Evolutionary conservation across 805 yeast species (phyloP).

Genomic region (Myxozyma mucilagina): DNA sequence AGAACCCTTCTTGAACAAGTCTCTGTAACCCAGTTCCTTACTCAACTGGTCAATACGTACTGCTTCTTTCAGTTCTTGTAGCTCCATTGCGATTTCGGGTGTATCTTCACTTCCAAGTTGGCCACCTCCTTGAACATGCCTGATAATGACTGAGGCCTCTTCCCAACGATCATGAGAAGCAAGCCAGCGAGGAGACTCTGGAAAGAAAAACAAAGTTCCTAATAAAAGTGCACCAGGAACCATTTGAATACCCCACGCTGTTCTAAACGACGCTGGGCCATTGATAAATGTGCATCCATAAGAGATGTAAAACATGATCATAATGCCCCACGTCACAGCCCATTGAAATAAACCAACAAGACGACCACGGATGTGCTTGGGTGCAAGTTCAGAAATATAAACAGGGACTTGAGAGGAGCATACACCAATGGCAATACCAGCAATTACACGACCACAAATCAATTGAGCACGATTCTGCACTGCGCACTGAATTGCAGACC

Average conservation of each 20-base stretch:
- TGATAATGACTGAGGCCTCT: conserved; percentile 45
- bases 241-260: conserved; percentile 63
- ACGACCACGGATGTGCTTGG: conserved; percentile 59
- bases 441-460: conserved; percentile 57
- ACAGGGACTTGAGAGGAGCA: conserved; percentile 69
- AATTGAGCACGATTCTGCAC: conserved; percentile 49
- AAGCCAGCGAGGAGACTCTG: conserved; percentile 49
- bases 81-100: conserved; percentile 52
- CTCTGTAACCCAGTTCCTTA: conserved; percentile 48
- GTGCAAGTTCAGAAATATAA: conserved; percentile 64
- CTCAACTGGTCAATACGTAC: conserved; percentile 55
- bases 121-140: conserved; percentile 39
- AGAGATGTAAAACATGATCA: conserved; percentile 59
- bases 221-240: conserved; percentile 52
- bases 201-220: conserved; percentile 44
- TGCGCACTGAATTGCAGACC: conserved; percentile 57
- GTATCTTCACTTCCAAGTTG: conserved; percentile 26
- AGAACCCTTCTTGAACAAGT: conserved; percentile 55
- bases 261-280: conserved; percentile 47
- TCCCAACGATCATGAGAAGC: conserved; percentile 52
- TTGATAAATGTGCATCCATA: conserved; percentile 48
- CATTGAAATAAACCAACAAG: conserved; percentile 64
- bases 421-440: conserved; percentile 67
- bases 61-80: conserved; percentile 61
- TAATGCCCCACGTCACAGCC: conserved; percentile 63